phyloP scores from a whole-genome alignment of 1,284 basidiomycete species.

The Boletus sp. region DNA sequence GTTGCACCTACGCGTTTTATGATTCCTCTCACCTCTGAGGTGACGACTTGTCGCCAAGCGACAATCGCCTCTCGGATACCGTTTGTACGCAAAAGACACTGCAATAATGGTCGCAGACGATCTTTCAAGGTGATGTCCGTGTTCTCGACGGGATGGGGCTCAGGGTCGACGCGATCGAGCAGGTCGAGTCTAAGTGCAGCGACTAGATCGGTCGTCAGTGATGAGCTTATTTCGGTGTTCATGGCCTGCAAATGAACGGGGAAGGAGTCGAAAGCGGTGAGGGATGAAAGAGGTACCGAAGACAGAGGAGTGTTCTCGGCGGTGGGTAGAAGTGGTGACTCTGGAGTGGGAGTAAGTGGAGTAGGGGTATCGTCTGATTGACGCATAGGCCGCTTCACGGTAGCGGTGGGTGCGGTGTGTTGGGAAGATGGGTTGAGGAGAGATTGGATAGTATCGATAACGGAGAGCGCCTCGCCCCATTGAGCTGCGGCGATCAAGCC shows the following conservation, averaged over 20 bases:
- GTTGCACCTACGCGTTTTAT: constrained; percentile 56
- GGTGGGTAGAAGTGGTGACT: constrained; percentile 24
- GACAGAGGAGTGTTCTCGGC: constrained; percentile 30
- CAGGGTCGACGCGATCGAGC: constrained; percentile 49
- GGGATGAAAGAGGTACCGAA: constrained; percentile 58
- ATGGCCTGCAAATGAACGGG: constrained; percentile 69
- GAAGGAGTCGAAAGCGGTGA: constrained; percentile 71
- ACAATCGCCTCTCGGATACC: constrained; percentile 70
- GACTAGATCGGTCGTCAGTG: constrained; percentile 80
- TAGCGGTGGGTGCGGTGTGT: constrained; percentile 1
- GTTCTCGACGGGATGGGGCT: constrained; percentile 33
- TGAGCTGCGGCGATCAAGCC: constrained; percentile 80
- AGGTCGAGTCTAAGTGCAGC: constrained; percentile 73
- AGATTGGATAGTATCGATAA: constrained; percentile 74
- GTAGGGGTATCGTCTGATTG: constrained; percentile 27
- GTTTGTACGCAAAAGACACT: constrained; percentile 76
- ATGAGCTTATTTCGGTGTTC: constrained; percentile 72
- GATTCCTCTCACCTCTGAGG: constrained; percentile 66
- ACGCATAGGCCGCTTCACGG: constrained; percentile 14
- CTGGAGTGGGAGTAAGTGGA: constrained; percentile 42
- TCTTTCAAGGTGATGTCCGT: constrained; percentile 54
- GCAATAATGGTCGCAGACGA: constrained; percentile 69
- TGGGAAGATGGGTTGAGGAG: constrained; percentile 55
- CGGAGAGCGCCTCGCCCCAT: constrained; percentile 81
- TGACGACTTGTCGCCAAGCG: constrained; percentile 79